These are phyloP conservation scores for Gossypium sturtianum DNA, from an alignment of 345 rosid species.

Conservation along the genomic window DNA sequence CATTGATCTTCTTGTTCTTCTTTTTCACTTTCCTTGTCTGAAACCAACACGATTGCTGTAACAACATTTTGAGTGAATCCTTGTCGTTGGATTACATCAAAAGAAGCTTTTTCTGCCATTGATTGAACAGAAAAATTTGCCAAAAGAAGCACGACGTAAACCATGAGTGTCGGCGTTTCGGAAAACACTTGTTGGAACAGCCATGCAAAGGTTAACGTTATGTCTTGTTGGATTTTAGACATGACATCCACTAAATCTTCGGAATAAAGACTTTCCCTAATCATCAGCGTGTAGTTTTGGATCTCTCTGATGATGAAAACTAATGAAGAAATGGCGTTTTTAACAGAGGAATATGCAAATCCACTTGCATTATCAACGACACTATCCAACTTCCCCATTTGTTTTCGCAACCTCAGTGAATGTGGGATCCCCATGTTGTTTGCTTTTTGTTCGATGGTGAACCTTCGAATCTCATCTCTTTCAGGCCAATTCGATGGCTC, in stretches of 20 bases:
- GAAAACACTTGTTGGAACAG: slow-evolving; percentile 69
- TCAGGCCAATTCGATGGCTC: slow-evolving; percentile 12
- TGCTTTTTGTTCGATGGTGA: slow-evolving; percentile 23
- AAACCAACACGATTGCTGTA: not conserved
- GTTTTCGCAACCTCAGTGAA: slow-evolving; percentile 52
- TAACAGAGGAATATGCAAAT: slow-evolving; percentile 42
- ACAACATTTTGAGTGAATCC: not conserved
- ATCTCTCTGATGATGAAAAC: slow-evolving; percentile 64
- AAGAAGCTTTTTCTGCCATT: slow-evolving; percentile 13
- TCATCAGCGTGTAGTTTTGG: slow-evolving; percentile 44
- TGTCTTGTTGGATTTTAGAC: slow-evolving; percentile 42
- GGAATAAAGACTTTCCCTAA: slow-evolving; percentile 24
- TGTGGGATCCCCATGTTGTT: slow-evolving; percentile 52
- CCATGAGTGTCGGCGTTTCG: slow-evolving; percentile 64
- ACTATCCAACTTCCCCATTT: not conserved
- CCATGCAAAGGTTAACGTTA: slow-evolving; percentile 58
- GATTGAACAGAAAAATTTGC: slow-evolving; percentile 67
- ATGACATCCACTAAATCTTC: slow-evolving; percentile 38
- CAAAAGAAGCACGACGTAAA: slow-evolving; percentile 55
- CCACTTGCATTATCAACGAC: slow-evolving; percentile 22
- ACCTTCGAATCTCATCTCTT: not conserved
- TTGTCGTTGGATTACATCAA: not conserved
- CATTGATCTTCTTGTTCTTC: not conserved
- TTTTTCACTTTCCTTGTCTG: not conserved
- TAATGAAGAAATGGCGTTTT: slow-evolving; percentile 63